Evolutionary conservation across 441 rosid species (phyloP), one percentile per base, ranked within the genome.

Genomic region (Arabidopsis hybrid): DNA sequence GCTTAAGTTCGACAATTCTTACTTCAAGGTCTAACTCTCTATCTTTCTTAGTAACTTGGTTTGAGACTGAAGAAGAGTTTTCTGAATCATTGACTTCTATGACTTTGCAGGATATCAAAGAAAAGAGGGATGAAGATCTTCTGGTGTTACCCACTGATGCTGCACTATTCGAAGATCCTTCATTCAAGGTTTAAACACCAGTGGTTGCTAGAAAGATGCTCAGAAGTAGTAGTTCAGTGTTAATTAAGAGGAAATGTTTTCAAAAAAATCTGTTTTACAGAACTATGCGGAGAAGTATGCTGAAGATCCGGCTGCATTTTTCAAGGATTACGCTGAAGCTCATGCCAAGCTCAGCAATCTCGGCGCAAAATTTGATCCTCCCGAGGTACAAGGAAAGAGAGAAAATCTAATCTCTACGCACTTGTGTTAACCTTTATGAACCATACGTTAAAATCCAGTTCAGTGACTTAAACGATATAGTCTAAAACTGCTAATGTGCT

Each of bases 141-240:
- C 88, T 91, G 17, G 95, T 90, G 75, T 75, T 94, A 86, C 98
- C 98, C n/a, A 94, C 98, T 50, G 98, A 94, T 72, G 98, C 93
- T 79, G 95, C 66, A 35, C 82, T 94, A 31, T 91, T 94, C 16
- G 97, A 94, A 69, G 97, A 91, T 79, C 95, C 95, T 73, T 87
- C 97, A 26, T 94, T 94, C 83, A 94, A 86, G 90, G 97, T 91
- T 76, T 29, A n/a, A 10, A 36, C 29, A 45, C 56, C 31, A 67
- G 18, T 34, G 31, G 3, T 64, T 63, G 2, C 5, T 43, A 2
- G 7, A 18, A 45, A 35, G 31, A 67, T 58, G 55, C 56, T 1
- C 59, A 62, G 3, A 68, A 13, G 7, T 10, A 50, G 34, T 8
- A 39, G 10, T 60, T 11, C 70, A 16, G 51, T 76, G 60, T 65